Percentiles rank a stretch among this genome's conserved stretches.
Conservation (phyloP, 495 filamentous ascomycete genomes). For the Cenococcum geophilum region DNA sequence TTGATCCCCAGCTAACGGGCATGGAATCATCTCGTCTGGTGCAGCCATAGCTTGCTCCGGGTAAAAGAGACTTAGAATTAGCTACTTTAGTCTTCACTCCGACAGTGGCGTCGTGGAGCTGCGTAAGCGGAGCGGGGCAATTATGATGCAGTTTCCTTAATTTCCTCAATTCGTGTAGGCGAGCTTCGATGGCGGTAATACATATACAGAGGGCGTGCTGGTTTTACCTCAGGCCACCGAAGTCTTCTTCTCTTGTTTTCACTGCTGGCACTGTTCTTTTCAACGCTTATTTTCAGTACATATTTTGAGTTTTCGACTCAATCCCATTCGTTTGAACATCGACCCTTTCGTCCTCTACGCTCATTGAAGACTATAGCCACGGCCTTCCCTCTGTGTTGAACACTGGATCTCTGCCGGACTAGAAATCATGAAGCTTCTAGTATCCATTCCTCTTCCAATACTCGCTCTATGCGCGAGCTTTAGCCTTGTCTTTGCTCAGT, state of each 20-base stretch:
- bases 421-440: conserved; percentile 21
- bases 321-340: conserved; percentile 19
- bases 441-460: background rate
- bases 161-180: background rate
- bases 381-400: conserved; percentile 19
- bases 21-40: background rate
- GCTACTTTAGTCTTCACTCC: background rate
- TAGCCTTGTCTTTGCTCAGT: conserved; percentile 14
- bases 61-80: background rate
- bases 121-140: background rate
- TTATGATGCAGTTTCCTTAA: background rate
- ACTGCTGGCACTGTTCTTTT: background rate
- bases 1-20: background rate
- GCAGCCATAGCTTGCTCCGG: background rate
- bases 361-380: background rate
- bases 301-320: conserved; percentile 14
- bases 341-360: conserved; percentile 1
- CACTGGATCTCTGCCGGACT: conserved; percentile 3
- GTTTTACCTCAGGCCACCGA: background rate
- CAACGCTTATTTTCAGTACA: background rate
- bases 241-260: background rate
- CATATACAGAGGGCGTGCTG: background rate
- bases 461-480: conserved; percentile 10
- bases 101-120: background rate
- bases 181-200: background rate